Evolutionary conservation across 352 stramenopile genomes (phyloP).

Genomic region (Thalassiosira hispida): DNA sequence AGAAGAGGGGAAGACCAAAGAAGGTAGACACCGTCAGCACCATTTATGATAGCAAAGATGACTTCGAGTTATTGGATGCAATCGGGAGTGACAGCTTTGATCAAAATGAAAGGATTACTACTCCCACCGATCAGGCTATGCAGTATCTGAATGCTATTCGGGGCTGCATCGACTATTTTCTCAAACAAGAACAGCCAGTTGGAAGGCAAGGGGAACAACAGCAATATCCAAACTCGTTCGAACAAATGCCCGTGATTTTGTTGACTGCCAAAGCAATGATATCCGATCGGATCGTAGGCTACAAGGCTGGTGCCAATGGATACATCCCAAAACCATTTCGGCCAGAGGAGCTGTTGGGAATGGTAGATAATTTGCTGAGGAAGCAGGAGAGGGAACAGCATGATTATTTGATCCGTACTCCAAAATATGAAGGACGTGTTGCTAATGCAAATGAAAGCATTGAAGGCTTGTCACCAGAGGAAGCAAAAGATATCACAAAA

Average conservation of each 20-base stretch:
- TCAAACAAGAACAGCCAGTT: neutral
- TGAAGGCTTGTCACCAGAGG: conserved; percentile 20
- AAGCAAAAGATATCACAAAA: conserved; percentile 43
- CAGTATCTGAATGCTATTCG: conserved; percentile 24
- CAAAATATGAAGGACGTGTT: conserved; percentile 27
- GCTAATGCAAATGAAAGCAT: neutral
- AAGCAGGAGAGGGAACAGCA: conserved; percentile 17
- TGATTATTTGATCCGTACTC: neutral
- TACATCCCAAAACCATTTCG: conserved; percentile 82
- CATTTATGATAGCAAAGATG: conserved; percentile 10
- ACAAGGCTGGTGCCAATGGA: conserved; percentile 68
- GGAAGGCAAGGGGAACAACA: neutral
- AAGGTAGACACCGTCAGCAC: neutral
- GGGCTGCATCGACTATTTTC: conserved; percentile 10
- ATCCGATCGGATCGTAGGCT: conserved; percentile 73
- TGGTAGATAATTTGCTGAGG: conserved; percentile 72
- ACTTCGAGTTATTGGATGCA: conserved; percentile 18
- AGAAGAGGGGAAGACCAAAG: conserved; percentile 15
- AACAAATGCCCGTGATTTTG: conserved; percentile 67
- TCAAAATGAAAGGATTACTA: neutral
- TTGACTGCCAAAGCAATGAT: conserved; percentile 76
- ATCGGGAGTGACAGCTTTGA: neutral
- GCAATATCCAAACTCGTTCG: conserved; percentile 10
- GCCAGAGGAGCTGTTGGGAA: conserved; percentile 75
- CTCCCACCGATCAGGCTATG: conserved; percentile 28